Percentiles rank a stretch among this genome's conserved stretches.
Evolutionary conservation across 225 moss, liverwort and hornwort genomes (phyloP).

Genomic region (Marchantia polymorpha): DNA sequence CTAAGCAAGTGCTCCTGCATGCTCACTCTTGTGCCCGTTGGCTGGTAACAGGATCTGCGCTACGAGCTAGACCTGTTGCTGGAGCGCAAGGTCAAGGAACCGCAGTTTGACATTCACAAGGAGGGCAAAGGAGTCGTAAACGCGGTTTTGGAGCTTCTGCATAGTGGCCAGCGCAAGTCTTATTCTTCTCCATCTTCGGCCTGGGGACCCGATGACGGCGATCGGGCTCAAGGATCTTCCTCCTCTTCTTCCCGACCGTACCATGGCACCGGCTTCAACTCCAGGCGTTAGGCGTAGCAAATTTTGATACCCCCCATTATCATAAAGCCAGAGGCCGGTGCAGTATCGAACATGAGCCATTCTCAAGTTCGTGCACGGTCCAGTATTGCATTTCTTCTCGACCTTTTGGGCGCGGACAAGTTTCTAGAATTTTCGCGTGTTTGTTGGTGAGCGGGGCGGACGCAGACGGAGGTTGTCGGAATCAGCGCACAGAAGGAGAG

Average conservation of each 20-base stretch:
- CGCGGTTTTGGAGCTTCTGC: conserved; percentile 90
- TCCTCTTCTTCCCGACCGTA: conserved; percentile 18
- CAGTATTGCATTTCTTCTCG: neutral
- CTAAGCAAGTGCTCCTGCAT: neutral
- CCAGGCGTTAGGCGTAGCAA: conserved; percentile 4
- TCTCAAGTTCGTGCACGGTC: neutral
- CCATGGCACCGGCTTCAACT: conserved; percentile 7
- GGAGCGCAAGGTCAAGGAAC: conserved; percentile 81
- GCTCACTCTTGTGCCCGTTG: neutral
- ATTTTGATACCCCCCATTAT: conserved; percentile 2
- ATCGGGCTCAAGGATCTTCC: conserved; percentile 23
- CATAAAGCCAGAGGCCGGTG: neutral
- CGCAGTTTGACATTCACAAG: conserved; percentile 78
- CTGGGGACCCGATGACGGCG: conserved; percentile 50
- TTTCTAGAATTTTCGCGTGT: neutral
- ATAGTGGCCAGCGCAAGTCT: conserved; percentile 48
- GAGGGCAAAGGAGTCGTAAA: conserved; percentile 77
- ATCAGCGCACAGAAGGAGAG: neutral
- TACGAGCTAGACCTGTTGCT: conserved; percentile 78
- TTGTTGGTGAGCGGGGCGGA: neutral
- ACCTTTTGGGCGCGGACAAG: neutral
- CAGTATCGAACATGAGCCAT: neutral
- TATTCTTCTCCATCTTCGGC: conserved; percentile 39
- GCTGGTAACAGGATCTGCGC: conserved; percentile 64
- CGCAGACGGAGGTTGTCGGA: neutral